Evolutionary conservation across 352 stramenopile genomes (phyloP).

Genomic region (Globisporangium emineosum): DNA sequence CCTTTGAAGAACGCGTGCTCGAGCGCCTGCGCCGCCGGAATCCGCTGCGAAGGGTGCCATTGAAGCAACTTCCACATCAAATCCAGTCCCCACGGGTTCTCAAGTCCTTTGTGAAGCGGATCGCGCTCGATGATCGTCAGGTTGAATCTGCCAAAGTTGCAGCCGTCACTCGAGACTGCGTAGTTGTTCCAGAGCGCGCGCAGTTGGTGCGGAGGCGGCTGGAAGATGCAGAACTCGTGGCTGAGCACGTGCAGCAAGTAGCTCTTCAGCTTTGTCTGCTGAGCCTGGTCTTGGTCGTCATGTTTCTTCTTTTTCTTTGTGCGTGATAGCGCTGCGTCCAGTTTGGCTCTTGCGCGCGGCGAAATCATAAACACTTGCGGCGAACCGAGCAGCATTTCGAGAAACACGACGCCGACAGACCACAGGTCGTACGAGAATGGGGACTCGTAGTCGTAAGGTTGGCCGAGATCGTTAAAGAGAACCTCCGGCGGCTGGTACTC

Average conservation of each 20-base stretch:
- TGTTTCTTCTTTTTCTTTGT: conserved; percentile 13
- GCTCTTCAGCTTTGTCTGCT: conserved; percentile 42
- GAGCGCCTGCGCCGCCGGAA: conserved; percentile 71
- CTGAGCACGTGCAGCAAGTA: conserved; percentile 80
- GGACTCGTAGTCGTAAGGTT: conserved; percentile 54
- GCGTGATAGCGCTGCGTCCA: conserved; percentile 79
- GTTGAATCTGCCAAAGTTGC: conserved; percentile 90
- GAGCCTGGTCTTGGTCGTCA: conserved; percentile 10
- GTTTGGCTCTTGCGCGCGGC: conserved; percentile 83
- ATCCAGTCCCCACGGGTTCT: conserved; percentile 81
- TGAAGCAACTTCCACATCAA: conserved; percentile 93
- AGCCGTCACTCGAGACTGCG: conserved; percentile 74
- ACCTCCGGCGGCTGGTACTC: conserved; percentile 95
- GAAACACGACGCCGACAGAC: conserved; percentile 93
- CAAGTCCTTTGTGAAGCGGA: conserved; percentile 87
- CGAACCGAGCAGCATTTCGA: conserved; percentile 95
- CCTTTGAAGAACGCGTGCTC: conserved; percentile 87
- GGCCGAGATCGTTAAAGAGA: conserved; percentile 54
- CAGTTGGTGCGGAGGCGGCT: conserved; percentile 52
- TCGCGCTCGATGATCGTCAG: conserved; percentile 89
- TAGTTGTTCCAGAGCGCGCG: conserved; percentile 62
- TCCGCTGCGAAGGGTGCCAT: conserved; percentile 90
- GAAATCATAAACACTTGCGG: conserved; percentile 85
- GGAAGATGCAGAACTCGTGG: conserved; percentile 84
- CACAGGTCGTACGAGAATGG: conserved; percentile 88